Evolutionary conservation across 352 stramenopile species (phyloP).

Genomic region (Globisporangium ultimum): DNA sequence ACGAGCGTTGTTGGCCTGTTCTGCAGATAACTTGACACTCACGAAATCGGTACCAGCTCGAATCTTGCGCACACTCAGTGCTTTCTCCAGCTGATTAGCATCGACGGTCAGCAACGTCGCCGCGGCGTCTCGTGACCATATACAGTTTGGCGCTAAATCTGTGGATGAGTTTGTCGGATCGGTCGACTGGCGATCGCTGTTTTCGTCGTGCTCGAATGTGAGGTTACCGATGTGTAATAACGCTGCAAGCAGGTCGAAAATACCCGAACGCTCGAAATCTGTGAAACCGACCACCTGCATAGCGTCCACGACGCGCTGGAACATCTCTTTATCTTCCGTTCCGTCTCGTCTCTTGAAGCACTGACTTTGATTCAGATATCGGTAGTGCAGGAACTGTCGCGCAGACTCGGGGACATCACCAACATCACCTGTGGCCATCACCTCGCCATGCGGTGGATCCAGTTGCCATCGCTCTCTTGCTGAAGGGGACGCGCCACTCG

Average conservation of each 20-base stretch:
- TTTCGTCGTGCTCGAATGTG: constrained; percentile 79
- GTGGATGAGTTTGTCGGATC: constrained; percentile 22
- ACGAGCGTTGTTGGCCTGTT: constrained; percentile 79
- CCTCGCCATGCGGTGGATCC: constrained; percentile 38
- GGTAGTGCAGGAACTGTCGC: constrained; percentile 67
- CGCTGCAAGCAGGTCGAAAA: constrained; percentile 80
- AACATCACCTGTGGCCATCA: constrained; percentile 38
- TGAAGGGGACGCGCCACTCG: constrained; percentile 46
- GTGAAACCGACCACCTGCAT: constrained; percentile 87
- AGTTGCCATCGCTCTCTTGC: constrained; percentile 59
- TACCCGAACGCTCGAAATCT: constrained; percentile 59
- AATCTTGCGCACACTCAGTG: constrained; percentile 78
- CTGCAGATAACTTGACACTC: constrained; percentile 78
- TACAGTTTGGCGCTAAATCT: constrained; percentile 55
- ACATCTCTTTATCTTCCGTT: constrained; percentile 75
- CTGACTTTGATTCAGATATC: constrained; percentile 85
- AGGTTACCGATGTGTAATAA: constrained; percentile 90
- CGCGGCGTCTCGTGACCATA: constrained; percentile 70
- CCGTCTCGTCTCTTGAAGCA: constrained; percentile 79
- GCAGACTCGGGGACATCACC: constrained; percentile 37
- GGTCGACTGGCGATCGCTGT: constrained; percentile 43
- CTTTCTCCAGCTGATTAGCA: constrained; percentile 61
- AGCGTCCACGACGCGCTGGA: constrained; percentile 70
- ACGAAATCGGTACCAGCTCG: constrained; percentile 80
- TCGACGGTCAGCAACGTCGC: constrained; percentile 72